Conservation (phyloP, 257 asterid species). For the Anisodus tanguticus region DNA sequence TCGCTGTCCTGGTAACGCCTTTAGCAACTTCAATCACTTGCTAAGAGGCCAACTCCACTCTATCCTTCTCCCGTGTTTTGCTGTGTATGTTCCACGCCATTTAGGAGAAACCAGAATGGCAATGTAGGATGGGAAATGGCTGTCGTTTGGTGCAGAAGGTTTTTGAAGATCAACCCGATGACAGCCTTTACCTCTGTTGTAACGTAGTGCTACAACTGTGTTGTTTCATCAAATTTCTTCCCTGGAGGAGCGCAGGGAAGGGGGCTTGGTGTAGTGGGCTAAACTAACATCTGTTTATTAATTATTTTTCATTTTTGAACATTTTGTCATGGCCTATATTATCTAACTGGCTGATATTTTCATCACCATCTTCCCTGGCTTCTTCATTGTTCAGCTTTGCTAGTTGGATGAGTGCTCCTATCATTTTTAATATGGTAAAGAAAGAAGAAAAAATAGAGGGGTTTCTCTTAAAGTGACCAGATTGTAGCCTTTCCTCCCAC, state of each 20-base stretch:
- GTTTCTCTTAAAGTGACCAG: background rate
- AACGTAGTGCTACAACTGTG: conserved; percentile 18
- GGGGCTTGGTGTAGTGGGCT: background rate
- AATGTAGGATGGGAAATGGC: conserved; percentile 4
- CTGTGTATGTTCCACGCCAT: background rate
- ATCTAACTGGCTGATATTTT: conserved; percentile 25
- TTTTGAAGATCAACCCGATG: conserved; percentile 4
- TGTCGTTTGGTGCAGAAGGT: conserved; percentile 14
- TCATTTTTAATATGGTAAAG: background rate
- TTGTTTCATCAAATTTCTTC: conserved; percentile 2
- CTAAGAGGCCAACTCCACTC: conserved; percentile 26
- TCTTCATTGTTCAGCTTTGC: conserved; percentile 17
- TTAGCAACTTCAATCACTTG: conserved; percentile 38
- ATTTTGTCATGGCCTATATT: conserved; percentile 22
- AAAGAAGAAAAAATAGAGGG: background rate
- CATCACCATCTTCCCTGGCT: conserved; percentile 11
- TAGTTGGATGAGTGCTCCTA: background rate
- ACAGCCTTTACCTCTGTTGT: conserved; percentile 22
- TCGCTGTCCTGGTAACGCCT: conserved; percentile 66
- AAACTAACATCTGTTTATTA: conserved; percentile 23
- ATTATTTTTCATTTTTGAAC: conserved; percentile 2
- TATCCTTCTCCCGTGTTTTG: background rate
- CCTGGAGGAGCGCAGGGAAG: background rate
- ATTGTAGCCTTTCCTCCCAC: background rate
- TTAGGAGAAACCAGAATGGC: conserved; percentile 17